A percentile compares a stretch with the other conserved stretches of the same genome.
These are phyloP conservation scores for Pilobolus umbonatus DNA, from an alignment of 192 early-diverging fungal genomes.

Conservation along the genomic window DNA sequence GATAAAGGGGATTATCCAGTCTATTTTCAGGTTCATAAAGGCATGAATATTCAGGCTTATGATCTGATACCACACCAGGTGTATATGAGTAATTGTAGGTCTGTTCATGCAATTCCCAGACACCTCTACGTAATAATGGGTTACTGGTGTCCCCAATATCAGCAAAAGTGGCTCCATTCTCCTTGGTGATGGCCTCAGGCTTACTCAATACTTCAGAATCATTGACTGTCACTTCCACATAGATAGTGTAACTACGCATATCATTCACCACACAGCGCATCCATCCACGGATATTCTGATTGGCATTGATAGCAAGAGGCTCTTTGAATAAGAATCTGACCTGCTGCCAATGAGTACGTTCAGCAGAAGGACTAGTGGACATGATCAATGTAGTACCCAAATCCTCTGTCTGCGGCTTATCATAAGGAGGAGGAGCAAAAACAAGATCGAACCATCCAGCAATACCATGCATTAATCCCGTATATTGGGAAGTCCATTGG, in stretches of 20 bases:
- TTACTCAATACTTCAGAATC: constrained; percentile 38
- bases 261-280: constrained; percentile 85
- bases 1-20: constrained; percentile 8
- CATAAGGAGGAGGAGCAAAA: constrained; percentile 58
- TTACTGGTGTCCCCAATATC: not conserved
- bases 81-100: constrained; percentile 74
- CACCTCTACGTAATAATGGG: constrained; percentile 51
- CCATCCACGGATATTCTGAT: constrained; percentile 77
- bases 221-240: constrained; percentile 63
- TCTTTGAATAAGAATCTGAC: constrained; percentile 89
- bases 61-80: constrained; percentile 33
- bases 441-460: constrained; percentile 96
- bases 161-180: not conserved
- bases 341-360: constrained; percentile 98
- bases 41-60: constrained; percentile 54
- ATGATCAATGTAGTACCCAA: constrained; percentile 63
- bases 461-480: constrained; percentile 89
- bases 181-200: constrained; percentile 23
- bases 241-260: constrained; percentile 87
- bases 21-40: constrained; percentile 49
- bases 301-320: constrained; percentile 92
- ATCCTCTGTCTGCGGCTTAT: constrained; percentile 13
- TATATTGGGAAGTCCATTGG: constrained; percentile 74
- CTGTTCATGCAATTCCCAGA: constrained; percentile 93
- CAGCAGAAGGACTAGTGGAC: constrained; percentile 79